Evolutionary conservation across 495 filamentous ascomycete genomes (phyloP), one percentile per base, ranked within the genome.

Genomic region (Thermochaetoides thermophila): DNA sequence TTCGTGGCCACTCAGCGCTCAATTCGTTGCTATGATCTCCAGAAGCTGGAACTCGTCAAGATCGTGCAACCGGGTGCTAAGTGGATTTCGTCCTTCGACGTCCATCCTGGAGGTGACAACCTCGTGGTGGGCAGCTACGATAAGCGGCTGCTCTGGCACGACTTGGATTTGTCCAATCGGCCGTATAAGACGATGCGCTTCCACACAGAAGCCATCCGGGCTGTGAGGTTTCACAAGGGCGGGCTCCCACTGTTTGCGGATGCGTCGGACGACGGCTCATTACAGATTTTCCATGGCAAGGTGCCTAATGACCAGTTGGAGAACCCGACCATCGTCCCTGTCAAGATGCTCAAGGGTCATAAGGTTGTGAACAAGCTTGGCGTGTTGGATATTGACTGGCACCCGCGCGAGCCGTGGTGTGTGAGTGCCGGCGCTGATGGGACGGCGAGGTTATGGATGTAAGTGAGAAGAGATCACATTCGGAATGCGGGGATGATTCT

Each of bases 111-210:
- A 7, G 87, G 89, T 26, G 84, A 94, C 56, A 93, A 97, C 56
- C 54, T 97, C 39, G 81, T 96, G 37, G 80, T 92, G 16, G 84
- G 84, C 17, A 82, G 83, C 15, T 96, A 96, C 59, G 89, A 97
- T 55, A 78, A 82, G 38, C 78, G 86, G 30, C 68, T 97, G 3
- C 66, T 97, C 32, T 97, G 91, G 91, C 89, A 96, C 50, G 89
- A 97, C 59, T 69, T 97, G 17, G 91, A 96, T 38, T 74, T 96
- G 16, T 89, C 83, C 1, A 72, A 70, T 32, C 72, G 77, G 32
- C 89, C 89, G 1, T 96, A 94, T 63, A 94, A 94, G 65, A 93
- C 85, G 5, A 73, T 97, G 51, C 70, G 89, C 13, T 96, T 94
- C 59, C 89, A 97, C 57, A 57, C 68, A 44, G 81, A 89, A 57